These are phyloP conservation scores for Trichomonascaceae sp. DNA, from an alignment of 1,139 yeast genomes.

Conservation along the genomic window DNA sequence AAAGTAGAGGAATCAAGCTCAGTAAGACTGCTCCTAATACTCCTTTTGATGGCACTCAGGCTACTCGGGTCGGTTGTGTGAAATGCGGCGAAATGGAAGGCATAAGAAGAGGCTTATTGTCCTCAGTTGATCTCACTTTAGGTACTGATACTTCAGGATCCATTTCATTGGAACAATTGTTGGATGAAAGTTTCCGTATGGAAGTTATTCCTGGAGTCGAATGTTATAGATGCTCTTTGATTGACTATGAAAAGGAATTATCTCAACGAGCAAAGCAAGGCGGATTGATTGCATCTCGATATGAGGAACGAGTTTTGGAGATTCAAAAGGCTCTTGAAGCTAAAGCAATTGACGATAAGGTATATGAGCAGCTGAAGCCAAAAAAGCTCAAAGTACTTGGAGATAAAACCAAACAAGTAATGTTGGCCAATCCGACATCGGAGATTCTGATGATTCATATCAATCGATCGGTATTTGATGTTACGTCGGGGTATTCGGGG, in stretches of 20 bases:
- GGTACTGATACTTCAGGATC: slow-evolving; percentile 25
- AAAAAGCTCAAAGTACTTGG: slow-evolving; percentile 70
- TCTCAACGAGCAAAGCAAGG: slow-evolving; percentile 5
- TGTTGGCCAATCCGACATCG: slow-evolving; percentile 69
- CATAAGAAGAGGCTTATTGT: slow-evolving; percentile 69
- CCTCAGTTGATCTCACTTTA: slow-evolving; percentile 74
- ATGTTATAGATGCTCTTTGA: slow-evolving; percentile 83
- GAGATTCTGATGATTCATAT: slow-evolving; percentile 79
- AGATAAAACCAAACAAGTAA: slow-evolving; percentile 75
- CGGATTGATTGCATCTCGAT: slow-evolving; percentile 29
- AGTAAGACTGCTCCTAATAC: slow-evolving; percentile 10
- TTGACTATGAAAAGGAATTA: slow-evolving; percentile 52
- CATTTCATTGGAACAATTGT: slow-evolving; percentile 48
- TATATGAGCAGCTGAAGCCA: slow-evolving; percentile 65
- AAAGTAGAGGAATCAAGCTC: slow-evolving; percentile 5
- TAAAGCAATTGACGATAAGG: slow-evolving; percentile 72
- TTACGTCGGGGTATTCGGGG: slow-evolving; percentile 71
- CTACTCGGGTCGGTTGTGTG: slow-evolving; percentile 83
- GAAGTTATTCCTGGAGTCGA: slow-evolving; percentile 89
- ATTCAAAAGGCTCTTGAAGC: slow-evolving; percentile 54
- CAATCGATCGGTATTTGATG: slow-evolving; percentile 88
- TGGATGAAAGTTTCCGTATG: slow-evolving; percentile 68
- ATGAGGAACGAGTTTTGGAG: slow-evolving; percentile 46
- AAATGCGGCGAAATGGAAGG: slow-evolving; percentile 93
- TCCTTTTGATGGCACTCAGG: slow-evolving; percentile 84